These are phyloP conservation scores for Suillus discolor DNA, from an alignment of 768 basidiomycete species.

Conservation along the genomic window DNA sequence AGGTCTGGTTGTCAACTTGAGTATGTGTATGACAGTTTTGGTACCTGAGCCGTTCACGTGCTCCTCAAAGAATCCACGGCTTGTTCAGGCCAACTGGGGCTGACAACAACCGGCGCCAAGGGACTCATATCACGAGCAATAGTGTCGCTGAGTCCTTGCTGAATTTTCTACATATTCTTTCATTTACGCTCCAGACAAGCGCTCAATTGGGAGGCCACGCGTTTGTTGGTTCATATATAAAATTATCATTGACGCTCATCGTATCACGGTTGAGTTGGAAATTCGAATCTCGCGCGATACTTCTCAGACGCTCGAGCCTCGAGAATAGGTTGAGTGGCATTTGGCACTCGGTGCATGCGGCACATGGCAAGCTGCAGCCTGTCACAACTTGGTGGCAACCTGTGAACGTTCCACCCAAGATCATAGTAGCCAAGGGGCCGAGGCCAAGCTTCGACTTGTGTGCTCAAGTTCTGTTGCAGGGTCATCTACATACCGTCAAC, in stretches of 20 bases:
- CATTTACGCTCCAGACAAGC: not conserved
- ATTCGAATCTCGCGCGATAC: not conserved
- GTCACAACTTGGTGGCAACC: not conserved
- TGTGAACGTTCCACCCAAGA: not conserved
- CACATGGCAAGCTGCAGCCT: not conserved
- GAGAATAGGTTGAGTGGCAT: not conserved
- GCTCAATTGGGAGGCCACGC: not conserved
- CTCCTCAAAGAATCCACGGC: not conserved
- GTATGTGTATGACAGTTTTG: conserved; percentile 1
- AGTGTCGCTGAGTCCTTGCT: not conserved
- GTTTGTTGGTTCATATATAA: not conserved
- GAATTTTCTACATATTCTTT: not conserved
- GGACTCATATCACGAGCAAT: not conserved
- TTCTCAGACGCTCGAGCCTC: not conserved
- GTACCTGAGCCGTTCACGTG: not conserved
- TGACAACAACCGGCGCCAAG: not conserved
- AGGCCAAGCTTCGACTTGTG: not conserved
- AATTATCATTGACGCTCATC: not conserved
- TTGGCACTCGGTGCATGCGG: not conserved
- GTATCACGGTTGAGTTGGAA: not conserved
- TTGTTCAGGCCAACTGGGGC: not conserved
- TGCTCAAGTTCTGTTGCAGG: not conserved
- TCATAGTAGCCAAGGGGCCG: not conserved
- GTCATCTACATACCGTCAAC: not conserved
- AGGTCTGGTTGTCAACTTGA: not conserved